A percentile compares a stretch with the other conserved stretches of the same genome.
These are phyloP conservation scores for Brachypodium distachyon DNA, from an alignment of 202 grass and related monocot species.

Conservation along the genomic window DNA sequence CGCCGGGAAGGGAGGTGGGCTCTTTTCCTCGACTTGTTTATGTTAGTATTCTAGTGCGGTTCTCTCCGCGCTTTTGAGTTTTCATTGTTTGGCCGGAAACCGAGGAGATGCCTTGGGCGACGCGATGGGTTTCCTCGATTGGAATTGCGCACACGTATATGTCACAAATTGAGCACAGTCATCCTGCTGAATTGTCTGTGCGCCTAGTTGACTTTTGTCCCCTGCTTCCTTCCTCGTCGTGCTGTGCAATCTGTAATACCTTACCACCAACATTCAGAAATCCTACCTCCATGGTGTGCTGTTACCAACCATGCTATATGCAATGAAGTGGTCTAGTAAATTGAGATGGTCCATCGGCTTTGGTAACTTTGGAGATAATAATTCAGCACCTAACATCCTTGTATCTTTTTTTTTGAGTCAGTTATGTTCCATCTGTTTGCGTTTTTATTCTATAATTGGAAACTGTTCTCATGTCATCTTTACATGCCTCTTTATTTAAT, in stretches of 20 bases:
- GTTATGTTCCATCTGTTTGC: background rate
- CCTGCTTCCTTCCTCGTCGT: background rate
- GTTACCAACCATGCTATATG: background rate
- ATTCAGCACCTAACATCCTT: background rate
- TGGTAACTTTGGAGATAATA: background rate
- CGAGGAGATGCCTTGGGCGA: background rate
- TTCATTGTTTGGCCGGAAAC: background rate
- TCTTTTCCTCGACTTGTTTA: background rate
- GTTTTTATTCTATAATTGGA: background rate
- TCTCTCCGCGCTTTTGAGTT: background rate
- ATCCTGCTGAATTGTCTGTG: background rate
- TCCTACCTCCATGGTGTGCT: background rate
- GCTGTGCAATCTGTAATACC: background rate
- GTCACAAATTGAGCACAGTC: background rate
- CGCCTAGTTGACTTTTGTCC: background rate
- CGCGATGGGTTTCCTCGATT: background rate
- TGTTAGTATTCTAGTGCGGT: background rate
- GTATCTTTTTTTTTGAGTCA: background rate
- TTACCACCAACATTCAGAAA: background rate
- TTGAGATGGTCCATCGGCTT: background rate
- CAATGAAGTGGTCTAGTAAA: background rate
- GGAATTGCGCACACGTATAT: background rate
- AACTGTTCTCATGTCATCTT: background rate
- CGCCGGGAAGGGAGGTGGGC: conserved; percentile 29
- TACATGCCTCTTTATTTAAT: background rate